These are phyloP conservation scores for Skeletonema marinoi DNA, from an alignment of 108 stramenopile genomes.

Conservation along the genomic window DNA sequence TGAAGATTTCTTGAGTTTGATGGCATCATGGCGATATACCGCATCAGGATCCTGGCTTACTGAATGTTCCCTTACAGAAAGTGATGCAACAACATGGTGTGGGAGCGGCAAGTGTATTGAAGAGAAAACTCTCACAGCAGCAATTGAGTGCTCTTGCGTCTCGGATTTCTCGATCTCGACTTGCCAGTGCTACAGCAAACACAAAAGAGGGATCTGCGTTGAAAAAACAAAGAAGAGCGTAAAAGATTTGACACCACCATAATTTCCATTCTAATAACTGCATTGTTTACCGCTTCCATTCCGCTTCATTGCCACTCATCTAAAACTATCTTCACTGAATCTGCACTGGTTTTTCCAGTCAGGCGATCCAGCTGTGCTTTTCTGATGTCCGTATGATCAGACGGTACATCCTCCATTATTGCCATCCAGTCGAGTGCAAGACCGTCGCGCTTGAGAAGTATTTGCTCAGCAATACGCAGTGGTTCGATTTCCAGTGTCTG, in stretches of 20 bases:
- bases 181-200: conserved; percentile 8
- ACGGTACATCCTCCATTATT: conserved; percentile 40
- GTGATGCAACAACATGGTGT: conserved; percentile 28
- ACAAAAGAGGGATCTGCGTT: conserved; percentile 1
- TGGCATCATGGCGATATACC: conserved; percentile 90
- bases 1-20: conserved; percentile 88
- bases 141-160: conserved; percentile 31
- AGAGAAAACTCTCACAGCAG: conserved; percentile 39
- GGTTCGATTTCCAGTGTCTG: conserved; percentile 55
- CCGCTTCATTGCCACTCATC: conserved; percentile 32
- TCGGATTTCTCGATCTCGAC: conserved; percentile 20
- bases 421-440: conserved; percentile 71
- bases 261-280: background rate
- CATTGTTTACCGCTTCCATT: background rate
- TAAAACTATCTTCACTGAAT: conserved; percentile 7
- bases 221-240: conserved; percentile 29
- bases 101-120: conserved; percentile 15
- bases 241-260: background rate
- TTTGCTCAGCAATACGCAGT: conserved; percentile 58
- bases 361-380: conserved; percentile 53
- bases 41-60: conserved; percentile 79
- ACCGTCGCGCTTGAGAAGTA: conserved; percentile 56
- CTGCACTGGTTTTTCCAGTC: conserved; percentile 29
- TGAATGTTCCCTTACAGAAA: conserved; percentile 78
- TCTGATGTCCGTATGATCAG: conserved; percentile 67